Percentiles rank a stretch among this genome's conserved stretches.
These are phyloP conservation scores for Rhododendron williamsianum DNA, from an alignment of 148 eudicot species.

Conservation along the genomic window DNA sequence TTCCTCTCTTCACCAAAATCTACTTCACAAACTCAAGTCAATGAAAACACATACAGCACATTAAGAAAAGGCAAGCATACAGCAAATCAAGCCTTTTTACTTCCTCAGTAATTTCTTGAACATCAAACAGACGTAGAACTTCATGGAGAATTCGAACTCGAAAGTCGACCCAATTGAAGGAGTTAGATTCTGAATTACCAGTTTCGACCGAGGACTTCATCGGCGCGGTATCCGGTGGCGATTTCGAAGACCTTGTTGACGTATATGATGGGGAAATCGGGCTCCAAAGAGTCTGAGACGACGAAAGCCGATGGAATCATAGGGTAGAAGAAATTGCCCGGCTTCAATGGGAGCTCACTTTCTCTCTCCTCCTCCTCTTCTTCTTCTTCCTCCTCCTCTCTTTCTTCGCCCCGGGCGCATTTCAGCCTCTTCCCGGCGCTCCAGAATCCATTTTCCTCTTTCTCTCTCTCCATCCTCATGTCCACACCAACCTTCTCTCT, in stretches of 20 bases:
- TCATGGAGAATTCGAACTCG: neutral
- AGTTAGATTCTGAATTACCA: constrained; percentile 32
- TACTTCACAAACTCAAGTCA: neutral
- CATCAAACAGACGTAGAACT: neutral
- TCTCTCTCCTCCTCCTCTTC: neutral
- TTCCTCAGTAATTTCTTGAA: neutral
- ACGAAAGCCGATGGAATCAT: constrained; percentile 57
- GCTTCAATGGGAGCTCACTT: constrained; percentile 17
- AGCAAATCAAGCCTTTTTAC: neutral
- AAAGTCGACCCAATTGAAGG: neutral
- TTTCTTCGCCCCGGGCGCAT: constrained; percentile 19
- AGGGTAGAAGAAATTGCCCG: constrained; percentile 23
- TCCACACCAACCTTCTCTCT: constrained; percentile 12
- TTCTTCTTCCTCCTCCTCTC: neutral
- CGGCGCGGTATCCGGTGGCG: constrained; percentile 69
- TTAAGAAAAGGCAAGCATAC: neutral
- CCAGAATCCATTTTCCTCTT: constrained; percentile 9
- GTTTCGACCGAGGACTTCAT: constrained; percentile 77
- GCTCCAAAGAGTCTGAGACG: constrained; percentile 73
- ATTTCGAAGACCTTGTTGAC: constrained; percentile 68
- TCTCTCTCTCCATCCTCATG: constrained; percentile 29
- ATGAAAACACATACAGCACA: neutral
- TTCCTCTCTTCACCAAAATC: neutral
- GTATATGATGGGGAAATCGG: constrained; percentile 70
- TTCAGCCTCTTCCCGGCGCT: constrained; percentile 46